These are phyloP conservation scores for Vinca minor DNA, from an alignment of 257 asterid species.

Conservation along the genomic window DNA sequence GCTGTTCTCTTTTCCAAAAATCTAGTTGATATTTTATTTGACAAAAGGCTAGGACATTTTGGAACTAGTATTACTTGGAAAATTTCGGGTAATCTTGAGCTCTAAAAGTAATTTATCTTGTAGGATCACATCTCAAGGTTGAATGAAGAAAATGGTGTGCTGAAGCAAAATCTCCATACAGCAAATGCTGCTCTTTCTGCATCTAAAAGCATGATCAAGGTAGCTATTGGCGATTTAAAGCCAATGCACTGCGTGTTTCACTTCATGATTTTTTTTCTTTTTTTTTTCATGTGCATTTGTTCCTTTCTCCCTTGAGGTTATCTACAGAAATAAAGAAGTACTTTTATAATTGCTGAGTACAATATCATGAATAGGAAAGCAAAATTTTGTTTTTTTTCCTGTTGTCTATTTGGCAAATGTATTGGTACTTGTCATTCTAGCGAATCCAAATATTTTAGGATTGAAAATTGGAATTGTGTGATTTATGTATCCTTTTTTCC, in stretches of 20 bases:
- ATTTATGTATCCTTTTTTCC: neutral
- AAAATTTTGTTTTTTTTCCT: neutral
- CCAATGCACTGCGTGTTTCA: neutral
- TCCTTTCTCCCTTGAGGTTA: neutral
- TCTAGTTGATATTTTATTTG: neutral
- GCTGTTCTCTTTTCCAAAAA: neutral
- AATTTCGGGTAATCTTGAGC: too few relatives aligned
- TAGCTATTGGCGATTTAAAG: conserved; percentile 13
- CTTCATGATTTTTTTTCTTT: too few relatives aligned
- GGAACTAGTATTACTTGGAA: too few relatives aligned
- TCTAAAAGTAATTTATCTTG: neutral
- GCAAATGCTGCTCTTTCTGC: conserved; percentile 49
- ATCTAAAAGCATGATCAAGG: conserved; percentile 57
- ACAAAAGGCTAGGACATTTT: neutral
- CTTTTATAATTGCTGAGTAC: neutral
- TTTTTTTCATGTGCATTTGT: too few relatives aligned
- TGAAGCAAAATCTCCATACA: conserved; percentile 58
- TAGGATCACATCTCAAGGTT: conserved; percentile 72
- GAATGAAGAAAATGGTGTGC: conserved; percentile 67
- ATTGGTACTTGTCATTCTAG: neutral
- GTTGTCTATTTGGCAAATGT: neutral
- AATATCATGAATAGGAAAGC: neutral
- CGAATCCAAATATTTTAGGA: neutral
- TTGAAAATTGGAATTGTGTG: neutral
- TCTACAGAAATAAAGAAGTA: neutral